phyloP scores from a whole-genome alignment of 2,329 filamentous ascomycete genomes.

The Nannizziopsis arthrosporioides region DNA sequence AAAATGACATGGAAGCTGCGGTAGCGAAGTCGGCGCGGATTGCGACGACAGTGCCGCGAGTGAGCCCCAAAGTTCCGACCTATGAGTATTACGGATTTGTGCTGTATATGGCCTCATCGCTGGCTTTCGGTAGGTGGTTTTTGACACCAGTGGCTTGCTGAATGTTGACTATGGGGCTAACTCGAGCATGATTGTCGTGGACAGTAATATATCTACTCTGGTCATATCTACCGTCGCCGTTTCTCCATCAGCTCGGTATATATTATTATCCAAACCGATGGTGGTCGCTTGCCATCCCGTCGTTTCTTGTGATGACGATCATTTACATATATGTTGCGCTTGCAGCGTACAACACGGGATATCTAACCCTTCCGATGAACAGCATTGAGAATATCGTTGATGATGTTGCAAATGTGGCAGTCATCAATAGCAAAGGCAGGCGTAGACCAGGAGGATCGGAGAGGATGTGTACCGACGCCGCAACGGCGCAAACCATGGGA shows the following conservation, averaged over 20 bases:
- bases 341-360: conserved; percentile 78
- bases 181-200: neutral
- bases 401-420: conserved; percentile 73
- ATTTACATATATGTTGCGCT: conserved; percentile 92
- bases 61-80: conserved; percentile 87
- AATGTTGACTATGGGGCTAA: neutral
- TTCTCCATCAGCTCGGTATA: conserved; percentile 85
- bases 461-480: conserved; percentile 32
- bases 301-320: conserved; percentile 76
- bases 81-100: conserved; percentile 99
- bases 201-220: conserved; percentile 56
- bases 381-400: conserved; percentile 86
- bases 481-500: conserved; percentile 33
- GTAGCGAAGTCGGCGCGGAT: conserved; percentile 50
- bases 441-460: conserved; percentile 37
- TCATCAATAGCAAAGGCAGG: conserved; percentile 60
- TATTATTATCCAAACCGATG: conserved; percentile 95
- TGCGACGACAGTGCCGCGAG: conserved; percentile 60
- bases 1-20: conserved; percentile 48
- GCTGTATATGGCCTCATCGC: conserved; percentile 76
- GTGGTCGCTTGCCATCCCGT: conserved; percentile 90
- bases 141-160: conserved; percentile 32
- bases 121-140: conserved; percentile 60
- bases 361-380: conserved; percentile 67
- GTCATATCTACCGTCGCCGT: conserved; percentile 84